Evolutionary conservation across 1,284 basidiomycete genomes (phyloP).

Genomic region (Ustilago crameri): DNA sequence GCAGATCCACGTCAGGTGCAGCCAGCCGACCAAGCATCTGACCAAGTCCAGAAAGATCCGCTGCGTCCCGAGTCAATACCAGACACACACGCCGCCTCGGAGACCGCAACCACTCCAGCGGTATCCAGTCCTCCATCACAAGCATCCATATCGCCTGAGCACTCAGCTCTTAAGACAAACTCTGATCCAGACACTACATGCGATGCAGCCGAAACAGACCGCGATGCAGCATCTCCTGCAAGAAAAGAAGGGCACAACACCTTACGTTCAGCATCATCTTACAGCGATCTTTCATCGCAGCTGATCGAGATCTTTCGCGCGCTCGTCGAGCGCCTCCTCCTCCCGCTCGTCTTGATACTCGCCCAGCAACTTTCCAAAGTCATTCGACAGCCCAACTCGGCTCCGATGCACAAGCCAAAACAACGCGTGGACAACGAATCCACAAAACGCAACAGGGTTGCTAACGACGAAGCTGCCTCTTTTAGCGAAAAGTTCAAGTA

Average conservation of each 20-base stretch:
- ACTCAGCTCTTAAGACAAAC: no score
- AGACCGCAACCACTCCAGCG: no score
- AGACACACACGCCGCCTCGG: no score
- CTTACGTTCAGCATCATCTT: background rate
- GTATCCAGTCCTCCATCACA: no score
- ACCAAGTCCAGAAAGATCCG: background rate
- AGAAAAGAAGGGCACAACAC: no score
- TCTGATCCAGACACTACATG: no score
- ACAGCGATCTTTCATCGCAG: background rate
- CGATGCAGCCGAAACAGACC: no score
- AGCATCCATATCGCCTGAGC: no score
- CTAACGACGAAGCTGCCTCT: constrained; percentile 9
- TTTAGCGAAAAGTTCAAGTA: constrained; percentile 65
- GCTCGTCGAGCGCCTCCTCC: constrained; percentile 6
- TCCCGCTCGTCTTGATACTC: constrained; percentile 10
- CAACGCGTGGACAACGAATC: background rate
- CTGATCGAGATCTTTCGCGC: constrained; percentile 3
- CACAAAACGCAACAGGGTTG: background rate
- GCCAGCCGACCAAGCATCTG: background rate
- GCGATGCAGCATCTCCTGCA: no score
- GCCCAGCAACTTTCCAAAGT: constrained; percentile 5
- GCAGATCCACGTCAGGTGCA: background rate
- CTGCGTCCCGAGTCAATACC: background rate
- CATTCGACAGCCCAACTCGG: background rate
- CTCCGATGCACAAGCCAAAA: background rate